Evolutionary conservation across 2,329 filamentous ascomycete species (phyloP).

Genomic region (Didymella lethalis): DNA sequence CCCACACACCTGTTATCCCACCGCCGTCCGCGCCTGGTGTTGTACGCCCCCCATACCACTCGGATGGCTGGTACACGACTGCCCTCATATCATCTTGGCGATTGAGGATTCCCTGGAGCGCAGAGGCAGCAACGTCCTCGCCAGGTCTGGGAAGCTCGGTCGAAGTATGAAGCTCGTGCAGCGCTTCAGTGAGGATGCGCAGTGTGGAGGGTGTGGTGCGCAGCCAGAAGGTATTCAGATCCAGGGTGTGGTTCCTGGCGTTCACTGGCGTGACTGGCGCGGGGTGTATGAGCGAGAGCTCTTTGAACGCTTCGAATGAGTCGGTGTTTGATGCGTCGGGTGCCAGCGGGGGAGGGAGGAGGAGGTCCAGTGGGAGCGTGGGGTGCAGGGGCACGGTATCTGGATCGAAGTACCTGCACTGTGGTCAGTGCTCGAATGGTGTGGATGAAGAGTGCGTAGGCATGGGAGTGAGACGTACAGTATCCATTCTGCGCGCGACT

Average conservation of each 20-base stretch:
- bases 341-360: background rate
- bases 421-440: background rate
- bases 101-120: background rate
- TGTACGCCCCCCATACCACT: background rate
- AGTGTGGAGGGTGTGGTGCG: background rate
- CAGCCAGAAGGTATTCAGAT: background rate
- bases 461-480: background rate
- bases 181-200: background rate
- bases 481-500: background rate
- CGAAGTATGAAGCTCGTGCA: background rate
- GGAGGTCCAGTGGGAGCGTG: background rate
- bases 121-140: background rate
- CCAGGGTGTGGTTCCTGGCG: background rate
- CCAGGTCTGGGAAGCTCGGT: background rate
- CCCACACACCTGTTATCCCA: background rate
- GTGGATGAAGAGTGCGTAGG: background rate
- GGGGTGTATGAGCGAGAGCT: background rate
- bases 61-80: background rate
- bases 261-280: background rate
- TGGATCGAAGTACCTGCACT: background rate
- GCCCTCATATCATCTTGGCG: background rate
- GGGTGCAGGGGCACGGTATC: background rate
- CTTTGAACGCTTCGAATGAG: background rate
- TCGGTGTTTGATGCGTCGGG: background rate
- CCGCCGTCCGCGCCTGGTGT: too few species aligned